Evolutionary conservation across 2,329 filamentous ascomycete species (phyloP).

Genomic region (Nemania sp.): DNA sequence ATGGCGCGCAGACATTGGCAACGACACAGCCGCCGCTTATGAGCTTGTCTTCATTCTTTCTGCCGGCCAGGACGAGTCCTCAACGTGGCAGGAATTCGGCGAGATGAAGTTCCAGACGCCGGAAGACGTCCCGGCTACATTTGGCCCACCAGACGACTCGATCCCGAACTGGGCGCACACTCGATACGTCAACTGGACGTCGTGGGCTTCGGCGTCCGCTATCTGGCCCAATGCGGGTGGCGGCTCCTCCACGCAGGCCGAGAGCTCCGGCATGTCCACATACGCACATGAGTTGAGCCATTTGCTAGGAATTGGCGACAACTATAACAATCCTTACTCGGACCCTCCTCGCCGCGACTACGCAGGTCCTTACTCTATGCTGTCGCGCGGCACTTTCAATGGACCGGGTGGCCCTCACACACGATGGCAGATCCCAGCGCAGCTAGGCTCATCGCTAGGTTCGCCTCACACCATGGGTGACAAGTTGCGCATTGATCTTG

Average conservation of each 20-base stretch:
- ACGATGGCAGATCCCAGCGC: constrained; percentile 55
- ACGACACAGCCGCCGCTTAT: constrained; percentile 50
- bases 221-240: constrained; percentile 58
- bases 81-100: constrained; percentile 60
- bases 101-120: constrained; percentile 54
- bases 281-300: constrained; percentile 58
- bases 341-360: constrained; percentile 50
- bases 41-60: constrained; percentile 59
- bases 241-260: constrained; percentile 56
- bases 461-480: constrained; percentile 57
- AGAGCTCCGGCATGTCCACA: constrained; percentile 56
- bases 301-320: constrained; percentile 55
- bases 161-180: constrained; percentile 53
- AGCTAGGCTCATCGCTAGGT: constrained; percentile 52
- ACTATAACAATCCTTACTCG: constrained; percentile 59
- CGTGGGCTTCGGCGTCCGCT: constrained; percentile 53
- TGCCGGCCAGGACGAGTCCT: constrained; percentile 58
- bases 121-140: constrained; percentile 52
- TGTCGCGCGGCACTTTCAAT: constrained; percentile 55
- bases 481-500: constrained; percentile 55
- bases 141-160: constrained; percentile 51
- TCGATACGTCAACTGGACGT: constrained; percentile 57
- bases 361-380: constrained; percentile 57
- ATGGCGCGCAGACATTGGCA: constrained; percentile 56
- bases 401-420: constrained; percentile 57